These are phyloP conservation scores for Pseudogymnoascus sp. DNA, from an alignment of 2,329 filamentous ascomycete species.

Conservation along the genomic window DNA sequence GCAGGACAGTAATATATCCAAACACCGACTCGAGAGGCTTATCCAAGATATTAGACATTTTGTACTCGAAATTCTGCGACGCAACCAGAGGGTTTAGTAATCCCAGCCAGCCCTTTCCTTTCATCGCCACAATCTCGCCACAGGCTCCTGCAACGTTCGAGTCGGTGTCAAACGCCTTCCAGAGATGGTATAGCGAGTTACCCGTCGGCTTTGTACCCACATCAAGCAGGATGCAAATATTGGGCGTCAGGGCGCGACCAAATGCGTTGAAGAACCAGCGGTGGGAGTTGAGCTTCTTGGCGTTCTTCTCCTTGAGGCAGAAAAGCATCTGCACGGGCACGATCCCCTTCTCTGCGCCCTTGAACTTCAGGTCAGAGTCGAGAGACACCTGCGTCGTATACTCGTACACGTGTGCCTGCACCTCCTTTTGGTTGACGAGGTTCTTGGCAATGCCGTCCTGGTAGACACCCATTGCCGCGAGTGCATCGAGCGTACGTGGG, in stretches of 20 bases:
- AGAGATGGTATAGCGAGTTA: constrained; percentile 92
- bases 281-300: constrained; percentile 96
- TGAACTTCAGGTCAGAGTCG: constrained; percentile 94
- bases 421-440: constrained; percentile 89
- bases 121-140: constrained; percentile 95
- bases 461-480: constrained; percentile 96
- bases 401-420: constrained; percentile 95
- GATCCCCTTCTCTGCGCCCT: constrained; percentile 97
- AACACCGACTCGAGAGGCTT: constrained; percentile 97
- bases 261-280: constrained; percentile 99
- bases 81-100: constrained; percentile 91
- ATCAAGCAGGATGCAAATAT: constrained; percentile 93
- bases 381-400: constrained; percentile 98
- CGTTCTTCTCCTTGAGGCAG: constrained; percentile 95
- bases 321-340: constrained; percentile 98
- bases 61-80: constrained; percentile 98
- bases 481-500: constrained; percentile 81
- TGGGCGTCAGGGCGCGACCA: constrained; percentile 83
- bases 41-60: constrained; percentile 98
- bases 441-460: constrained; percentile 99
- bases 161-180: constrained; percentile 98
- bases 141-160: constrained; percentile 96
- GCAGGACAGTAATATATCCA: constrained; percentile 94
- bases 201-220: constrained; percentile 87
- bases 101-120: constrained; percentile 74